These are phyloP conservation scores for Cutaneotrichosporon dermatis DNA, from an alignment of 1,284 basidiomycete genomes.

Conservation along the genomic window DNA sequence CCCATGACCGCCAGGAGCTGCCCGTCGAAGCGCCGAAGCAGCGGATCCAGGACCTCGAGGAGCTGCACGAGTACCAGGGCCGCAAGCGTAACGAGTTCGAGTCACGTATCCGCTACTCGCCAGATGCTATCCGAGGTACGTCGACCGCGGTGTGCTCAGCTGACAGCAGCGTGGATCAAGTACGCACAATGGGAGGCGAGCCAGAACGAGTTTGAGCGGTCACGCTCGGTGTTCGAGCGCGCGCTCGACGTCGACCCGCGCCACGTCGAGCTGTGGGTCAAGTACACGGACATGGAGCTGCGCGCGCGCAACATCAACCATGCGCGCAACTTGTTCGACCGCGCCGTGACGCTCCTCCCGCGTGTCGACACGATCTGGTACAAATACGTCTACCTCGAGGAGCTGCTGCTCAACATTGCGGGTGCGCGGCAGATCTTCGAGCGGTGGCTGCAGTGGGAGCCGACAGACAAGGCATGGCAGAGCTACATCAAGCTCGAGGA, in stretches of 20 bases:
- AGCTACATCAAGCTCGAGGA: constrained; percentile 97
- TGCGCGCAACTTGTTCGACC: constrained; percentile 92
- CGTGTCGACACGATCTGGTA: constrained; percentile 91
- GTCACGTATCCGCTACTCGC: constrained; percentile 83
- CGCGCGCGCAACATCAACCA: constrained; percentile 96
- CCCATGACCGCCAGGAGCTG: constrained; percentile 94
- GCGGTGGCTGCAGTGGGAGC: constrained; percentile 99
- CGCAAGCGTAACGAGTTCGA: constrained; percentile 96
- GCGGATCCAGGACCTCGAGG: constrained; percentile 93
- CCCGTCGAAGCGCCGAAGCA: constrained; percentile 87
- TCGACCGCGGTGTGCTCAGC: not conserved
- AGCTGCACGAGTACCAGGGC: constrained; percentile 91
- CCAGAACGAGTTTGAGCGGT: constrained; percentile 90
- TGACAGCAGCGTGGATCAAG: constrained; percentile 55
- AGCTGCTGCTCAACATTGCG: constrained; percentile 89
- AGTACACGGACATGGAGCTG: constrained; percentile 97
- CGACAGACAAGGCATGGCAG: constrained; percentile 98
- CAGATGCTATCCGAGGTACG: constrained; percentile 51
- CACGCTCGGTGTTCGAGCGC: constrained; percentile 92
- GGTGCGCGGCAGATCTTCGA: constrained; percentile 97
- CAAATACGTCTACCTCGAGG: constrained; percentile 98
- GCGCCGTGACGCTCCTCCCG: constrained; percentile 90
- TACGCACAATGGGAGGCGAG: constrained; percentile 76
- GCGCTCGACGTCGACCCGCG: constrained; percentile 92
- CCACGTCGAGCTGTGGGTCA: constrained; percentile 85